A percentile compares a stretch with the other conserved stretches of the same genome.
phyloP scores from a whole-genome alignment of 2,329 filamentous ascomycete species.

The Phialophora verrucosa region DNA sequence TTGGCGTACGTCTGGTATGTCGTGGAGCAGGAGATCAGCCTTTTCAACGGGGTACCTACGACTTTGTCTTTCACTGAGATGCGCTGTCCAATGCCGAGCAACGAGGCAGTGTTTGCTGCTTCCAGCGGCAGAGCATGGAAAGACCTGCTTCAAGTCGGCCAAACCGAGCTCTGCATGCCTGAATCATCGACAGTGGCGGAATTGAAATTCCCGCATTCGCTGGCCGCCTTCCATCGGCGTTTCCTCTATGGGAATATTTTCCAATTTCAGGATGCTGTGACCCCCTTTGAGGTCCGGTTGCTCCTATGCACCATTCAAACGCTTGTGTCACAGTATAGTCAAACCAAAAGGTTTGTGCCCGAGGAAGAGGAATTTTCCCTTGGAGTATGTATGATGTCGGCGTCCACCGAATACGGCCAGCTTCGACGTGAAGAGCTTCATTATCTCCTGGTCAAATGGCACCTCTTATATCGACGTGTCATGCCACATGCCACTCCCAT shows the following conservation, averaged over 20 bases:
- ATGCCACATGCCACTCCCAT: not conserved
- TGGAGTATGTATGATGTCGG: not conserved
- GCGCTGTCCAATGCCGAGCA: not conserved
- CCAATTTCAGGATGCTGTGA: slow-evolving; percentile 11
- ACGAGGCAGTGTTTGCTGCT: not conserved
- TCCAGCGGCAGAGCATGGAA: not conserved
- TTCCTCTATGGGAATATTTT: slow-evolving; percentile 12
- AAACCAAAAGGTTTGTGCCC: slow-evolving; percentile 3
- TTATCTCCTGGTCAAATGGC: not conserved
- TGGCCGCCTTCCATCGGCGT: slow-evolving; percentile 7
- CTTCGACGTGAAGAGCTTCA: not conserved
- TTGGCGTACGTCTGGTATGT: not conserved
- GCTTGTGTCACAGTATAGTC: slow-evolving; percentile 11
- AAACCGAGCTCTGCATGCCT: not conserved
- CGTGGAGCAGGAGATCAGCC: not conserved
- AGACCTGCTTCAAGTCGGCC: not conserved
- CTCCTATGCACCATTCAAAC: slow-evolving; percentile 11
- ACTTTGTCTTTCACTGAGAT: not conserved
- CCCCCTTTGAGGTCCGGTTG: slow-evolving; percentile 8
- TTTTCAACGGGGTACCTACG: not conserved
- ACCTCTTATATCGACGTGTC: not conserved
- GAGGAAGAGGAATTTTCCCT: not conserved
- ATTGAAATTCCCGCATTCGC: not conserved
- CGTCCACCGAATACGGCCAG: not conserved
- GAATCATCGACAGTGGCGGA: not conserved